A percentile compares a stretch with the other conserved stretches of the same genome.
Evolutionary conservation across 345 rosid genomes (phyloP).

Genomic region (Hirschfeldia incana): DNA sequence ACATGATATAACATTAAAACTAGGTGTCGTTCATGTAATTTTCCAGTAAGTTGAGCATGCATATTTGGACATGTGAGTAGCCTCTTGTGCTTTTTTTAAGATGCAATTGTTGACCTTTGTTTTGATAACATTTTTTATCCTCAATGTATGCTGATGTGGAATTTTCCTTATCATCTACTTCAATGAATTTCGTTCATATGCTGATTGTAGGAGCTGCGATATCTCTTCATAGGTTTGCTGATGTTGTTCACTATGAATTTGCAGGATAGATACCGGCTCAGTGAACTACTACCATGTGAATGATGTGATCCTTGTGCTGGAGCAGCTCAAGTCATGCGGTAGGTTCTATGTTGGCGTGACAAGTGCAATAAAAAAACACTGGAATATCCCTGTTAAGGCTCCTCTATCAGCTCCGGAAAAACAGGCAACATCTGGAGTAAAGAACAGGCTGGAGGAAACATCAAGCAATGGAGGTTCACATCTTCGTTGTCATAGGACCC

Average conservation of each 20-base stretch:
- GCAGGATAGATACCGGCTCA: constrained; percentile 74
- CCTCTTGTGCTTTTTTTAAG: constrained; percentile 16
- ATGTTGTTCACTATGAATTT: constrained; percentile 35
- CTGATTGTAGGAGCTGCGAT: constrained; percentile 13
- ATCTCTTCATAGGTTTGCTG: constrained; percentile 29
- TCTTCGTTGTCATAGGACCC: constrained; percentile 30
- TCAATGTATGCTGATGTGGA: constrained; percentile 12
- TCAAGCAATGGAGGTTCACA: constrained; percentile 46
- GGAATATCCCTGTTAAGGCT: constrained; percentile 49
- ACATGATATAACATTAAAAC: not conserved
- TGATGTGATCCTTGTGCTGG: constrained; percentile 60
- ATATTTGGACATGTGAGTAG: constrained; percentile 17
- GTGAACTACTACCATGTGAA: constrained; percentile 61
- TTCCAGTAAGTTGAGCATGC: constrained; percentile 9
- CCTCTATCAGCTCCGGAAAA: constrained; percentile 27
- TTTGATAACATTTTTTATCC: not conserved
- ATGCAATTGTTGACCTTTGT: constrained; percentile 11
- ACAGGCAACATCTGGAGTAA: constrained; percentile 37
- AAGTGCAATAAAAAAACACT: constrained; percentile 61
- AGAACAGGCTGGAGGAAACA: constrained; percentile 42
- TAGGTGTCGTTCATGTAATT: not conserved
- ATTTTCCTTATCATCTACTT: constrained; percentile 10
- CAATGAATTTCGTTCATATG: constrained; percentile 10
- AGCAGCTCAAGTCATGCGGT: constrained; percentile 65
- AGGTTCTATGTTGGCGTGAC: constrained; percentile 51